Conservation (phyloP, 2,329 filamentous ascomycete species). For the Neodidymelliopsis sp. region DNA sequence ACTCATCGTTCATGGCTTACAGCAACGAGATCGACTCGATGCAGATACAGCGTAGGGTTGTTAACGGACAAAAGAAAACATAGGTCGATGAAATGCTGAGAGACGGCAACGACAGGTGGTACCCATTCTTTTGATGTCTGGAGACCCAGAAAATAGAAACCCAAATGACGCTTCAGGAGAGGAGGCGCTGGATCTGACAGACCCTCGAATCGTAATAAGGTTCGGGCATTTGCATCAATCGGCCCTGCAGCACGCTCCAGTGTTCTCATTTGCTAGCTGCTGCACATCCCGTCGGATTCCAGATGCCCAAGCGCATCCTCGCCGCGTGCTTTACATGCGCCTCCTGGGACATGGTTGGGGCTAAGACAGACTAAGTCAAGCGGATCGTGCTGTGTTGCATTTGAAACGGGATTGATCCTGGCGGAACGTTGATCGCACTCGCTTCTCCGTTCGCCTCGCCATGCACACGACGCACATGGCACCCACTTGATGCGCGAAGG, state of each 20-base stretch:
- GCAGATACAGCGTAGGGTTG: not conserved
- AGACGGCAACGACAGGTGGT: slow-evolving; percentile 2
- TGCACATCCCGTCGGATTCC: slow-evolving; percentile 6
- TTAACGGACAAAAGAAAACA: slow-evolving; percentile 3
- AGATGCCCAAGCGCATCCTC: slow-evolving; percentile 2
- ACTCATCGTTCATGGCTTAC: slow-evolving; percentile 29
- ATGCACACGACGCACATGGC: slow-evolving; percentile 9
- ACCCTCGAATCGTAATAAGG: slow-evolving; percentile 29
- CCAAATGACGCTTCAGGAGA: slow-evolving; percentile 25
- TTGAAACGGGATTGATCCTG: slow-evolving; percentile 15
- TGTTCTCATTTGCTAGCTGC: slow-evolving; percentile 3
- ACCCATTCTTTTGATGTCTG: slow-evolving; percentile 21
- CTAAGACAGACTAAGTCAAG: slow-evolving; percentile 7
- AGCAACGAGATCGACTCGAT: slow-evolving; percentile 1
- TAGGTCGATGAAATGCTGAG: not conserved
- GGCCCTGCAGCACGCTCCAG: slow-evolving; percentile 4
- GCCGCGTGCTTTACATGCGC: slow-evolving; percentile 13
- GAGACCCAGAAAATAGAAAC: slow-evolving; percentile 20
- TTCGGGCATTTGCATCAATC: slow-evolving; percentile 18
- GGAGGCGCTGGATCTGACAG: slow-evolving; percentile 18
- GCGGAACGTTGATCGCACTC: slow-evolving; percentile 15
- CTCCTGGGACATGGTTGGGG: slow-evolving; percentile 7
- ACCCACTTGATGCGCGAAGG: slow-evolving; percentile 11
- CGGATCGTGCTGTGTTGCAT: slow-evolving; percentile 15
- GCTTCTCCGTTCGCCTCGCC: slow-evolving; percentile 8